A percentile compares a stretch with the other conserved stretches of the same genome.
phyloP scores from a whole-genome alignment of 352 stramenopile species.

The Thraustotheca clavata region DNA sequence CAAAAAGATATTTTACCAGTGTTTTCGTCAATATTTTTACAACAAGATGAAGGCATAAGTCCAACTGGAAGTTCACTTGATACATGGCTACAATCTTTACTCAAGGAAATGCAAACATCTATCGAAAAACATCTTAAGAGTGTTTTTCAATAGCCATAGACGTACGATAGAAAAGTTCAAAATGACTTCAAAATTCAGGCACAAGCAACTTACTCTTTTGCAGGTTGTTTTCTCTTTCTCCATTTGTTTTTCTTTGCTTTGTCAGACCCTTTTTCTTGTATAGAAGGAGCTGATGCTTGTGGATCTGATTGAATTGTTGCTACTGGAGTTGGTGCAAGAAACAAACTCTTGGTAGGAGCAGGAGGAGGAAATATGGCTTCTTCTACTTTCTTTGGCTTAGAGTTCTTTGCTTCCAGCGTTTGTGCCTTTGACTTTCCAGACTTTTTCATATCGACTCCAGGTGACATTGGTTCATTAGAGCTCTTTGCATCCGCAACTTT shows the following conservation, averaged over 20 bases:
- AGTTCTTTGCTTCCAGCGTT: too few relatives aligned
- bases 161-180: neutral
- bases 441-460: too few relatives aligned
- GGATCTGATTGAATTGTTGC: neutral
- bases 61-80: slow-evolving; percentile 29
- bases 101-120: slow-evolving; percentile 61
- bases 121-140: slow-evolving; percentile 49
- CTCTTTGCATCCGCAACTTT: too few relatives aligned
- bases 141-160: slow-evolving; percentile 9
- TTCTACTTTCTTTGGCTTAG: too few relatives aligned
- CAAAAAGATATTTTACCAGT: slow-evolving; percentile 54
- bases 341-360: too few relatives aligned
- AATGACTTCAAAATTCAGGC: neutral
- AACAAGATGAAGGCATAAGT: slow-evolving; percentile 25
- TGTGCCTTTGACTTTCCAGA: too few relatives aligned
- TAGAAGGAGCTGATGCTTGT: too few relatives aligned
- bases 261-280: too few relatives aligned
- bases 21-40: slow-evolving; percentile 39
- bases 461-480: too few relatives aligned
- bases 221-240: neutral
- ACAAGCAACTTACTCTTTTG: neutral
- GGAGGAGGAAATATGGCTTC: too few relatives aligned
- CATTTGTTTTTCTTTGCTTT: neutral
- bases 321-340: neutral
- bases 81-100: slow-evolving; percentile 48